Evolutionary conservation across 495 filamentous ascomycete species (phyloP), one percentile per base, ranked within the genome.

Genomic region (Xylaria grammica): DNA sequence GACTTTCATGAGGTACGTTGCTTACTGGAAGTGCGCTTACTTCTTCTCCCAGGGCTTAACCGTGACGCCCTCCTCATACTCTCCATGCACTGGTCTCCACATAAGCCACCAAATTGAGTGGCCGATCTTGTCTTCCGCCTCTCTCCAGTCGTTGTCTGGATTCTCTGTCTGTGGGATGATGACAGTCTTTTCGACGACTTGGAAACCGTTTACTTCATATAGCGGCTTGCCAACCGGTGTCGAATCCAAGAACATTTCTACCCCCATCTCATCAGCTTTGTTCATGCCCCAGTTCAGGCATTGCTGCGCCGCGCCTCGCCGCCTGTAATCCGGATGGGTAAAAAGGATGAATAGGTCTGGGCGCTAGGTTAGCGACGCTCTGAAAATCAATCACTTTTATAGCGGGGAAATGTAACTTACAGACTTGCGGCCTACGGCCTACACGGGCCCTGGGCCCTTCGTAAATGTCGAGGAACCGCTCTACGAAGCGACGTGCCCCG

Each of bases 251-350:
- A 75, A 76, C 49, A 72, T 71, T 44, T 79, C 75, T 15, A 77
- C 68, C 0, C 73, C 75, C 45, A 75, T 49, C 26, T 74, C 69
- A 60, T 79, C 77, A 7, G 73, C 75, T 61, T 73, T 76, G 19
- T 63, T 65, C 50, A 73, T 76, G 0, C 75, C 77, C 77, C 77
- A 77, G 26, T 71, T 49, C 66, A 80, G 71, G 4, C 77, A 67
- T 63, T 76, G 57, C 17, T 74, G 68, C 4, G 71, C 78, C 10
- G 74, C 69, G 1, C 78, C 76, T 7, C 54, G 61, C 0, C 73
- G 69, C 0, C 73, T 72, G 56, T 75, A 74, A 45, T 73, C 72
- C 0, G 70, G 68, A 49, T 77, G 73, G 11, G 72, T 73, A 54
- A 77, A 74, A 10, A 69, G 60, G 24, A 69, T 71, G 22, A 65